Percentiles rank a stretch among this genome's conserved stretches.
These are phyloP conservation scores for Blastobotrys persicus DNA, from an alignment of 1,139 yeast genomes.

Conservation along the genomic window DNA sequence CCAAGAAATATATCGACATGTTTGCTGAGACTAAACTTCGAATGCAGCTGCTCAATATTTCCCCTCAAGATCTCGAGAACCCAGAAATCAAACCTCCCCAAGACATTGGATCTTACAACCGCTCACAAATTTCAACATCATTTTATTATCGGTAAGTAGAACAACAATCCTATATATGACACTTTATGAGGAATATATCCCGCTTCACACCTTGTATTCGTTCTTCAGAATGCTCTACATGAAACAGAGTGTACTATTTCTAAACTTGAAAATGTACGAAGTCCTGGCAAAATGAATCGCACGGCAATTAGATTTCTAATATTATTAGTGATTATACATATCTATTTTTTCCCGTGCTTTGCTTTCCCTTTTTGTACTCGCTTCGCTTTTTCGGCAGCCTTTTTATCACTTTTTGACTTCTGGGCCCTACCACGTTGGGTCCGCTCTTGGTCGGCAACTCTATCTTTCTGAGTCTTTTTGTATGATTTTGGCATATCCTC, in stretches of 20 bases:
- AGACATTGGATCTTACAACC: constrained; percentile 12
- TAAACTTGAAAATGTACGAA: too few relatives aligned
- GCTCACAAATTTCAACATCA: constrained; percentile 26
- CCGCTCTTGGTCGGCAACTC: constrained; percentile 22
- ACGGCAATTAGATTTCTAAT: constrained; percentile 3
- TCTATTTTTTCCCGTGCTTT: constrained; percentile 51
- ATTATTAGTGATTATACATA: constrained; percentile 11
- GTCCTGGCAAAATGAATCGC: too few relatives aligned
- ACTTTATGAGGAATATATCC: neutral
- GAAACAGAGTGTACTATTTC: neutral
- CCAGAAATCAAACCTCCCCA: constrained; percentile 13
- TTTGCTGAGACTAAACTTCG: constrained; percentile 60
- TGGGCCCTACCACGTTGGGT: constrained; percentile 14
- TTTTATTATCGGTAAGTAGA: constrained; percentile 29
- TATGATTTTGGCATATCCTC: constrained; percentile 34
- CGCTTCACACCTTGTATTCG: too few relatives aligned
- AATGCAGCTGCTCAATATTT: constrained; percentile 62
- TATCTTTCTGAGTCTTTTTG: constrained; percentile 34
- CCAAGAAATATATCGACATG: constrained; percentile 56
- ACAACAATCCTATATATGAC: neutral
- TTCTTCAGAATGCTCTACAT: neutral
- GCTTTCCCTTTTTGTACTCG: constrained; percentile 20
- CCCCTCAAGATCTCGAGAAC: constrained; percentile 37
- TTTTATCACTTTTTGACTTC: constrained; percentile 21
- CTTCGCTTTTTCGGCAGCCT: constrained; percentile 71